These are phyloP conservation scores for Tilletia horrida DNA, from an alignment of 1,284 basidiomycete species.

Conservation along the genomic window DNA sequence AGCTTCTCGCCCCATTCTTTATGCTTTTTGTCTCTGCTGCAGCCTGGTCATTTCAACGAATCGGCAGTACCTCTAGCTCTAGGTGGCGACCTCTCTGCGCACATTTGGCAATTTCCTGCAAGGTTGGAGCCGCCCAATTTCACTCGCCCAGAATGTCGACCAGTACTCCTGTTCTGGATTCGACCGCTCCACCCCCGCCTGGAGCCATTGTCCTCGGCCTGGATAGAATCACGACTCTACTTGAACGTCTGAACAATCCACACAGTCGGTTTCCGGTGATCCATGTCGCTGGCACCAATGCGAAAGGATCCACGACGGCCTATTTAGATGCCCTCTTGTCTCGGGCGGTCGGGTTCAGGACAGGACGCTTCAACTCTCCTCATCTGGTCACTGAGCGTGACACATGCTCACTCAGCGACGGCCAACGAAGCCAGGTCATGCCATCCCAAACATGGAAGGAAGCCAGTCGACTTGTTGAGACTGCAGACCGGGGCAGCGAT, in stretches of 20 bases:
- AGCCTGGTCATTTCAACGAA: too few relatives aligned
- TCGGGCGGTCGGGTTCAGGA: constrained; percentile 58
- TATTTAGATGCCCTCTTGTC: constrained; percentile 76
- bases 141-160: too few relatives aligned
- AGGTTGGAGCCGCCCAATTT: too few relatives aligned
- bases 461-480: constrained; percentile 20
- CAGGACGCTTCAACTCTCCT: constrained; percentile 88
- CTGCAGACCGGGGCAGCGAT: constrained; percentile 23
- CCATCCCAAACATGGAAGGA: constrained; percentile 18
- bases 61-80: too few relatives aligned
- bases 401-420: constrained; percentile 69
- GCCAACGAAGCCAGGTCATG: constrained; percentile 57
- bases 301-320: constrained; percentile 88
- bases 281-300: constrained; percentile 94
- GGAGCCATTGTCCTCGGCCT: constrained; percentile 70
- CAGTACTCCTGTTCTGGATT: too few relatives aligned
- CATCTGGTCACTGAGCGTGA: constrained; percentile 79
- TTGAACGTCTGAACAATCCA: constrained; percentile 61
- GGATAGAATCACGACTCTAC: constrained; percentile 66
- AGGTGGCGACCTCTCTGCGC: too few relatives aligned
- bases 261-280: constrained; percentile 75
- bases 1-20: too few relatives aligned
- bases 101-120: too few relatives aligned
- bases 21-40: too few relatives aligned
- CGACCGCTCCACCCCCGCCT: not conserved